A percentile compares a stretch with the other conserved stretches of the same genome.
Evolutionary conservation across 108 stramenopile genomes (phyloP).

Genomic region (Discostella stelligeroides): DNA sequence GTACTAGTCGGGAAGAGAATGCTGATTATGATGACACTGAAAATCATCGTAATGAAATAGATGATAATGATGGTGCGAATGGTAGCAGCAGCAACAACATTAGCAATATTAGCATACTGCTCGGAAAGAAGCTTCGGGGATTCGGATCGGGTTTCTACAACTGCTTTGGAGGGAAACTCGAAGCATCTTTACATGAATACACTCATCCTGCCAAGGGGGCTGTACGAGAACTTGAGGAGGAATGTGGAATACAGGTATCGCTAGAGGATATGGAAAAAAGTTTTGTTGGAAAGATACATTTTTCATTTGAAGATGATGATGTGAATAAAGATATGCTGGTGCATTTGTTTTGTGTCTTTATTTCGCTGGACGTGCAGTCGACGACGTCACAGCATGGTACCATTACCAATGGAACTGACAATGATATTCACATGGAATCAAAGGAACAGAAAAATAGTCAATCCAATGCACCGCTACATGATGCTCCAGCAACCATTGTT

Average conservation of each 20-base stretch:
- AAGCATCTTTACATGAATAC: slow-evolving; percentile 25
- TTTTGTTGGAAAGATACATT: slow-evolving; percentile 63
- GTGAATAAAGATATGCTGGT: slow-evolving; percentile 61
- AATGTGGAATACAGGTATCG: slow-evolving; percentile 59
- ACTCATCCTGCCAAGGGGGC: slow-evolving; percentile 55
- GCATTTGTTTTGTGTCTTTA: slow-evolving; percentile 65
- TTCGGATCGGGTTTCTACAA: slow-evolving; percentile 76
- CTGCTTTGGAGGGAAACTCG: slow-evolving; percentile 78
- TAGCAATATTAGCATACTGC: slow-evolving; percentile 52
- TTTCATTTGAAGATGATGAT: slow-evolving; percentile 67
- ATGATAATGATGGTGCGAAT: too few species aligned
- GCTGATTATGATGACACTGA: background rate
- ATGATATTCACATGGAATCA: background rate
- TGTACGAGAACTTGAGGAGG: slow-evolving; percentile 70
- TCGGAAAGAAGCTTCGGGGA: slow-evolving; percentile 75
- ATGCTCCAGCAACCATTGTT: slow-evolving; percentile 25
- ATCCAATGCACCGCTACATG: background rate
- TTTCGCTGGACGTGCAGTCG: slow-evolving; percentile 24
- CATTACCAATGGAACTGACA: slow-evolving; percentile 1
- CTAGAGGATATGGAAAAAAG: slow-evolving; percentile 46
- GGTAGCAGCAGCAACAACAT: too few species aligned
- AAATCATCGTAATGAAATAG: background rate
- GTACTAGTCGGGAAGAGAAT: too few species aligned
- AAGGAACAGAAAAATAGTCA: background rate
- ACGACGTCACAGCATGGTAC: background rate